These are phyloP conservation scores for Fusarium temperatum DNA, from an alignment of 2,329 filamentous ascomycete species.

Conservation along the genomic window DNA sequence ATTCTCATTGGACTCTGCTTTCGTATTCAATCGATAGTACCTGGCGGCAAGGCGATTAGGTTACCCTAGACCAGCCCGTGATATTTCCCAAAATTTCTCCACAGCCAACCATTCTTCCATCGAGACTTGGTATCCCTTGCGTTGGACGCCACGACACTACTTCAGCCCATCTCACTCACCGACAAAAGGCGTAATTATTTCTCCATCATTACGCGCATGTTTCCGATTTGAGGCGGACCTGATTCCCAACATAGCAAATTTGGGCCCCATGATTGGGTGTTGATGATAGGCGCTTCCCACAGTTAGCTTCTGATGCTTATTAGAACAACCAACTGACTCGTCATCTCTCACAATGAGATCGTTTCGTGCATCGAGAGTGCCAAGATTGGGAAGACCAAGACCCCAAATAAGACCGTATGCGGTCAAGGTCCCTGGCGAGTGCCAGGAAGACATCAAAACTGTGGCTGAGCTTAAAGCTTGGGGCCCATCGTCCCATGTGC, in stretches of 20 bases:
- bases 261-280: not conserved
- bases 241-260: not conserved
- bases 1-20: constrained; percentile 8
- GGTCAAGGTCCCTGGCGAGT: constrained; percentile 43
- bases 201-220: constrained; percentile 6
- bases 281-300: not conserved
- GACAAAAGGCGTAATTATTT: constrained; percentile 4
- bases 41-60: constrained; percentile 9
- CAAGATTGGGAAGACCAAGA: constrained; percentile 9
- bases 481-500: constrained; percentile 54
- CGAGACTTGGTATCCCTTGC: constrained; percentile 28
- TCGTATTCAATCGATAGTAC: constrained; percentile 13
- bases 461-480: constrained; percentile 66
- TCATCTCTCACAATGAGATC: constrained; percentile 33
- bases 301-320: constrained; percentile 3
- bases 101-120: constrained; percentile 21
- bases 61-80: constrained; percentile 25
- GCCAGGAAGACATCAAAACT: constrained; percentile 51
- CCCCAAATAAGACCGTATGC: constrained; percentile 44
- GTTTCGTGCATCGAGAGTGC: constrained; percentile 22
- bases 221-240: not conserved
- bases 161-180: constrained; percentile 16
- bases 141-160: constrained; percentile 17
- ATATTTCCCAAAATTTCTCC: constrained; percentile 17
- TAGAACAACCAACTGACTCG: constrained; percentile 11